Evolutionary conservation across 305 asterid species (phyloP).

Genomic region (Fraxinus ornus): DNA sequence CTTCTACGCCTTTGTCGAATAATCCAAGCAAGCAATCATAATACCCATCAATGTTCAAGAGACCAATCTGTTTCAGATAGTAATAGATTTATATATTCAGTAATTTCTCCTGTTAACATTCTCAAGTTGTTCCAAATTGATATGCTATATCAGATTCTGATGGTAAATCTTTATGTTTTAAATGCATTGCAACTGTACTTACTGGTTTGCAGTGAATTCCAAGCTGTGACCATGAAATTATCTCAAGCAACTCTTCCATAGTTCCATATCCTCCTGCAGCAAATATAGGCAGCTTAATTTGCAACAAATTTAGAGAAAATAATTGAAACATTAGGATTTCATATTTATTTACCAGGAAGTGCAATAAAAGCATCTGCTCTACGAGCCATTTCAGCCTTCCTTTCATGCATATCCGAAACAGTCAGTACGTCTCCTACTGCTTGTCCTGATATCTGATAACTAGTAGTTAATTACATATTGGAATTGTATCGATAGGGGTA

Average conservation of each 20-base stretch:
- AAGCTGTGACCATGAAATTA: constrained; percentile 73
- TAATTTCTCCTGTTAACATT: neutral
- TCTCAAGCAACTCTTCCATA: constrained; percentile 73
- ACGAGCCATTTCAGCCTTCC: constrained; percentile 71
- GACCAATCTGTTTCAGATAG: constrained; percentile 49
- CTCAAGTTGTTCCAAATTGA: neutral
- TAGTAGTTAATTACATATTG: neutral
- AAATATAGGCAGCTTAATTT: neutral
- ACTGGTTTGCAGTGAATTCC: constrained; percentile 75
- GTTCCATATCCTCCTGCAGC: constrained; percentile 73
- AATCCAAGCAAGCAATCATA: constrained; percentile 57
- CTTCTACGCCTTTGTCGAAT: constrained; percentile 68
- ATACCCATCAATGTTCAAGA: constrained; percentile 63
- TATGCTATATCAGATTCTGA: neutral
- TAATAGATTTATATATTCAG: neutral
- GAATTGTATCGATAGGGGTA: neutral
- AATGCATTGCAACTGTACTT: constrained; percentile 14
- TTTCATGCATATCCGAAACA: constrained; percentile 68
- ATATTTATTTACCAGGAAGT: constrained; percentile 43
- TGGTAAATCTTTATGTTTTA: neutral
- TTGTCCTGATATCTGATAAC: constrained; percentile 52
- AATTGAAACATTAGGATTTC: neutral
- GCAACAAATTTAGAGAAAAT: neutral
- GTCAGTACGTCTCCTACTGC: constrained; percentile 59
- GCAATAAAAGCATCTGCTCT: constrained; percentile 62